Evolutionary conservation across 2,329 filamentous ascomycete genomes (phyloP).

Genomic region (Colletotrichum scovillei): DNA sequence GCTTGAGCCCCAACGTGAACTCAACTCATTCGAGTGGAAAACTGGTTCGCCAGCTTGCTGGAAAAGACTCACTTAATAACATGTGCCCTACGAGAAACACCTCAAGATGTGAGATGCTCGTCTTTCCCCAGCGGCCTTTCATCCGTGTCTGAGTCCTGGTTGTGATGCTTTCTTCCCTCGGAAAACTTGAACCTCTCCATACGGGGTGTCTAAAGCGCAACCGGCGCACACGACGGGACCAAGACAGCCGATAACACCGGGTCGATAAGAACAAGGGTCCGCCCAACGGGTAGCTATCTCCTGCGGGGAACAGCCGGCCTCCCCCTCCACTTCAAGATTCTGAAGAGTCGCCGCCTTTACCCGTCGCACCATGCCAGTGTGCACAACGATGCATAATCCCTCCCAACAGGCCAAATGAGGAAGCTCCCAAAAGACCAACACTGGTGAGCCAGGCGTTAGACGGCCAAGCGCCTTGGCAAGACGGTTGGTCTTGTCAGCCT

Average conservation of each 20-base stretch:
- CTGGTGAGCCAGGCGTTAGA: background rate
- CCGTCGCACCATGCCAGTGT: background rate
- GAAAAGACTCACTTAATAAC: no score
- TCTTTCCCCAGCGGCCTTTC: no score
- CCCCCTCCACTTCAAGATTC: background rate
- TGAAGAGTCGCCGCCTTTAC: conserved; percentile 8
- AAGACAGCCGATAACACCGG: background rate
- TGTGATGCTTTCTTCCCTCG: background rate
- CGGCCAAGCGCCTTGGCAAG: background rate
- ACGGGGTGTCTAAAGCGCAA: background rate
- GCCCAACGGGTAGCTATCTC: conserved; percentile 26
- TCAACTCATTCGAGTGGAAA: no score
- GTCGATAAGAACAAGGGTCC: background rate
- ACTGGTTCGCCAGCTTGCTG: no score
- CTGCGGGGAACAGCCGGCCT: conserved; percentile 11
- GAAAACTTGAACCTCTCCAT: background rate
- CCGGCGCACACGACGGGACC: background rate
- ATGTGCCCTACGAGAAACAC: no score
- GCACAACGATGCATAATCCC: background rate
- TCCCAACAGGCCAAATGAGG: conserved; percentile 1
- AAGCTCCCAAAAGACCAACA: background rate
- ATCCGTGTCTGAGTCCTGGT: background rate
- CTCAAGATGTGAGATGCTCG: no score
- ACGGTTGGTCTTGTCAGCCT: background rate
- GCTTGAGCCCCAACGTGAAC: no score